Evolutionary conservation across 768 basidiomycete species (phyloP), one percentile per base, ranked within the genome.

Genomic region (Suillus subluteus): DNA sequence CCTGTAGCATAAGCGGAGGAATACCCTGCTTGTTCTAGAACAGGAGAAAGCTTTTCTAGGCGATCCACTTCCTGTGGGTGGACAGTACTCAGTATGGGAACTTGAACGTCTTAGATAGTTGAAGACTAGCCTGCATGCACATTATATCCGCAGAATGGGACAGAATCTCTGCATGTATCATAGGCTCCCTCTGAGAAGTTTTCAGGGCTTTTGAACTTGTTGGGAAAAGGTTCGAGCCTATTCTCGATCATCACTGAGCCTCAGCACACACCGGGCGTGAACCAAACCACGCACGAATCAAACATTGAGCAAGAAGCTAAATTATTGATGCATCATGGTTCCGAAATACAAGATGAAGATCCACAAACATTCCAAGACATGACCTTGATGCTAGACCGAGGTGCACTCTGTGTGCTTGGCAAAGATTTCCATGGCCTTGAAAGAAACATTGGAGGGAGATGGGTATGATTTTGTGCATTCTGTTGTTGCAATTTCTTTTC

Each of bases 341-440:
- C 67, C 46, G 69, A 62, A 50, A 18, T 64, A 50, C 37, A 15
- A 38, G 40, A 38, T 32, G 26, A 44, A 23, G 55, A 59, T 61
- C 37, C 61, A 88, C 91, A 69, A 66, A 95, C 91, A 81, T 95
- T 95, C 92, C 93, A 95, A 6, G 91, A 91, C 80, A 92, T 81
- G 61, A 95, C 75, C 73, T 82, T 91, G 67, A 88, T 66, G 35
- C 68, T 16, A 43, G 69, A 13, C 58, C 58, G 43, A 41, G 12
- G 9, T 61, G 26, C 44, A n/a, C 66, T n/a, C 41, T 35, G 41
- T 46, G 66, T 59, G 58, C 15, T 58, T 5, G 68, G 63, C 38
- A 80, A 69, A 15, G 72, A 69, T 54, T 79, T 46, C 85, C 86
- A 86, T 66, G 48, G 70, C 74, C 70, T 76, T 64, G 61, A 41